phyloP scores from a whole-genome alignment of 176 grass and related monocot species.

The Tillandsia fasciculata region DNA sequence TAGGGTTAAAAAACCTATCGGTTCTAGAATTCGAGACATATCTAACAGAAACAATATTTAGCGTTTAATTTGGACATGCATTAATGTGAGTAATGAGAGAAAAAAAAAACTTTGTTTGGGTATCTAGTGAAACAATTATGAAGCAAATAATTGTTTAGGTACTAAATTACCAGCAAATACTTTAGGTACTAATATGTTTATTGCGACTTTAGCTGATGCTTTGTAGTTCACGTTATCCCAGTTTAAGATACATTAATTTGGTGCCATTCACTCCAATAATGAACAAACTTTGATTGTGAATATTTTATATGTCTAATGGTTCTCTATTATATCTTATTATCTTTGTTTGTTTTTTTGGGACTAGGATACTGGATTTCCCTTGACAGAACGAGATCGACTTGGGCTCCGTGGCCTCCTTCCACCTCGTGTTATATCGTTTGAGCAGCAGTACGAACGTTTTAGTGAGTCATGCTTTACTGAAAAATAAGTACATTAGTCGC shows the following conservation, averaged over 20 bases:
- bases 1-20: no score
- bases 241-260: no score
- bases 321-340: neutral
- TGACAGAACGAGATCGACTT: constrained; percentile 91
- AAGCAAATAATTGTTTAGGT: no score
- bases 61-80: neutral
- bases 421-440: constrained; percentile 91
- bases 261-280: no score
- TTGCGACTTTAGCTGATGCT: no score
- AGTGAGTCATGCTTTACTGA: constrained; percentile 41
- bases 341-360: constrained; percentile 4
- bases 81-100: no score
- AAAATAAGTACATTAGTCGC: neutral
- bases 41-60: neutral
- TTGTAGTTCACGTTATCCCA: no score
- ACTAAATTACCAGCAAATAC: no score
- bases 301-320: neutral
- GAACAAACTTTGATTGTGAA: neutral
- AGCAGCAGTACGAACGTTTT: constrained; percentile 94
- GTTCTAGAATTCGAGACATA: no score
- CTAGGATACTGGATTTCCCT: constrained; percentile 91
- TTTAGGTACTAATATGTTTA: no score
- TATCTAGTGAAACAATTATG: no score
- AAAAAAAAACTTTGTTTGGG: no score
- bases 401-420: constrained; percentile 91